Evolutionary conservation across 2,329 filamentous ascomycete genomes (phyloP), one percentile per base, ranked within the genome.

Genomic region (Hypoxylon sp.): DNA sequence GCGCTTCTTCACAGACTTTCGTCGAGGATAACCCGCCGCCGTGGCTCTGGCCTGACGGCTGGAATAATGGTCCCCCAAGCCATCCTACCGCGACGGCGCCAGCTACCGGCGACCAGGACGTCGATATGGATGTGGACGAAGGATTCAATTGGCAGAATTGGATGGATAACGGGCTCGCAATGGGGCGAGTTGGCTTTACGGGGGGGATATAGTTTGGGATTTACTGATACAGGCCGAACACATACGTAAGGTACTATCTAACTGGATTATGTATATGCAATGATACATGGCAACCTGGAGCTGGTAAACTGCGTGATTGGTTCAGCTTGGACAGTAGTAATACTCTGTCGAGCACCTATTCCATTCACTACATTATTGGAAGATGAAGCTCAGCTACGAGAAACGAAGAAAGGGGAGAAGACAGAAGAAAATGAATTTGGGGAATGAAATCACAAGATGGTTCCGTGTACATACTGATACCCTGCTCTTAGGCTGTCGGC

Each of bases 121-220:
- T 74, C 60, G 78, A 74, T 63, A 79, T 77, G 64, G 82, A 83
- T 1, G 78, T 80, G 2, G 67, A 70, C 8, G 74, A 77, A 5
- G 79, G 81, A 5, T 85, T 85, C 64, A 80, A 85, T 68, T 86
- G 84, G 84, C 81, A 85, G 53, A 81, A 81, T 61, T 86, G 84
- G 72, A 72, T 78, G 70, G 77, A 78, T 39, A 72, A 69, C 8
- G 74, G 75, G 2, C 63, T 77, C 9, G 73, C 74, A 1, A 73
- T 77, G 44, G 74, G 71, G 3, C 71, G 76, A 2, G 68, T 73
- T 3, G 73, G 75, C 1, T 78, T 78, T 53, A 75, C 73, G 19
- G 76, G 76, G 3, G 76, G 76, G 4, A 73, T 76, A 47, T 78
- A 56, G 71, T 47, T 14, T 11, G 2, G 29, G 33, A 17, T 22